Conservation (phyloP, 768 basidiomycete genomes). For the Russula brevipes region DNA sequence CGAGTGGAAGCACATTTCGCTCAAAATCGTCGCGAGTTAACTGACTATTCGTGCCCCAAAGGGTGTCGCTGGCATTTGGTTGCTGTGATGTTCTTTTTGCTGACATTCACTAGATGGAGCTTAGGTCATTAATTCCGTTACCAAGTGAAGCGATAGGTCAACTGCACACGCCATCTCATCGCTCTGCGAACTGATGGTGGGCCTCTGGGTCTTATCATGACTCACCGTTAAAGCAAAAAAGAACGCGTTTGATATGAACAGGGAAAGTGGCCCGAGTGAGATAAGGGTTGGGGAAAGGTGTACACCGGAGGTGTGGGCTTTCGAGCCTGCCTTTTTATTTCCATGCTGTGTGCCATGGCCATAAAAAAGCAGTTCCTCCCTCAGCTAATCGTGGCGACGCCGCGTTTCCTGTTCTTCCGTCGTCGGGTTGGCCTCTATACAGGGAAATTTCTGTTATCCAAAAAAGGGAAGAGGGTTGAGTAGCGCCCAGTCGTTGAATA, state of each 20-base stretch:
- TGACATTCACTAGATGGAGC: constrained; percentile 2
- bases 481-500: neutral
- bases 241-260: neutral
- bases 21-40: neutral
- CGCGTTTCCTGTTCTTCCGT: neutral
- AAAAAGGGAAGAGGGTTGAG: neutral
- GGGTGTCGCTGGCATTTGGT: neutral
- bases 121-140: neutral
- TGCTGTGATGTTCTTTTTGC: neutral
- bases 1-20: neutral
- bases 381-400: neutral
- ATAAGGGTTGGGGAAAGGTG: neutral
- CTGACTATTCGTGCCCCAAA: neutral
- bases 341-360: neutral
- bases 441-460: neutral
- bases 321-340: constrained; percentile 5
- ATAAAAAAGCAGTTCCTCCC: constrained; percentile 2
- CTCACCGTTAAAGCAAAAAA: neutral
- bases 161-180: neutral
- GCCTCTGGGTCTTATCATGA: neutral
- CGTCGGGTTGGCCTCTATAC: neutral
- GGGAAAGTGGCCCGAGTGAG: neutral
- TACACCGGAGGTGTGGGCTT: neutral
- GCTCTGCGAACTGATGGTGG: neutral
- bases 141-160: neutral